Conservation (phyloP, 139 green algal genomes). For the Chlamydomonas sphaeroides region DNA sequence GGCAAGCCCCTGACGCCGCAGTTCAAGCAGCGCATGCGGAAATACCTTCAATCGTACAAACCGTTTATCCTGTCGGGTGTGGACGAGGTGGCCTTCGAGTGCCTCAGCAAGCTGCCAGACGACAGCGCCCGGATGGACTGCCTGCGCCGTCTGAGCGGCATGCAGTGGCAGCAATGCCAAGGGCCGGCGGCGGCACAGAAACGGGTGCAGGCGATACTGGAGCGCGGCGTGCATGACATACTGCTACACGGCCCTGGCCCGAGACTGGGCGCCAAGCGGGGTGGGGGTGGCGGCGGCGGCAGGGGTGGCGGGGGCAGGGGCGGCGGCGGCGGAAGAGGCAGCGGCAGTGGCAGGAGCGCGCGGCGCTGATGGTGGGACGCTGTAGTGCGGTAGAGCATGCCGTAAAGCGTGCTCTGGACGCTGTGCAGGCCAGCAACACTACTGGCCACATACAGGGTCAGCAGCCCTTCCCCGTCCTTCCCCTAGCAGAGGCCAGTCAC, state of each 20-base stretch:
- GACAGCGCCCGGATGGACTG: constrained; percentile 29
- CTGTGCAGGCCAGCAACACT: too few relatives aligned
- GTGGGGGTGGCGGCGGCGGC: too few relatives aligned
- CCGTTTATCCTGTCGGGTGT: constrained; percentile 21
- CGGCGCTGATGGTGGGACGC: too few relatives aligned
- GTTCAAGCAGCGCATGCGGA: constrained; percentile 26
- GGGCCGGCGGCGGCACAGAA: constrained; percentile 21
- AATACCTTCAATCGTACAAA: constrained; percentile 16
- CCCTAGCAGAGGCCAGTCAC: too few relatives aligned
- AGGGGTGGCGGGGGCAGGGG: too few relatives aligned
- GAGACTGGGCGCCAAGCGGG: not conserved
- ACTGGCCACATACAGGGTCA: too few relatives aligned
- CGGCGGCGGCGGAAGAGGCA: not conserved
- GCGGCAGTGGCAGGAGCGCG: too few relatives aligned
- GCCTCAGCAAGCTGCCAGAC: constrained; percentile 19
- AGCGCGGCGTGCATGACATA: constrained; percentile 14
- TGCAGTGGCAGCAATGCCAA: constrained; percentile 4
- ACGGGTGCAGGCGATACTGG: constrained; percentile 10
- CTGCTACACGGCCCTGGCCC: not conserved
- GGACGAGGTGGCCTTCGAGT: constrained; percentile 21
- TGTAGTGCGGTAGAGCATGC: too few relatives aligned
- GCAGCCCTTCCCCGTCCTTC: too few relatives aligned
- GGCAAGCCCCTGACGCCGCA: not conserved
- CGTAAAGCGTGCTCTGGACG: too few relatives aligned
- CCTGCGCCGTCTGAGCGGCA: constrained; percentile 30